These are phyloP conservation scores for Centella asiatica DNA, from an alignment of 129 eudicot species.

Conservation along the genomic window DNA sequence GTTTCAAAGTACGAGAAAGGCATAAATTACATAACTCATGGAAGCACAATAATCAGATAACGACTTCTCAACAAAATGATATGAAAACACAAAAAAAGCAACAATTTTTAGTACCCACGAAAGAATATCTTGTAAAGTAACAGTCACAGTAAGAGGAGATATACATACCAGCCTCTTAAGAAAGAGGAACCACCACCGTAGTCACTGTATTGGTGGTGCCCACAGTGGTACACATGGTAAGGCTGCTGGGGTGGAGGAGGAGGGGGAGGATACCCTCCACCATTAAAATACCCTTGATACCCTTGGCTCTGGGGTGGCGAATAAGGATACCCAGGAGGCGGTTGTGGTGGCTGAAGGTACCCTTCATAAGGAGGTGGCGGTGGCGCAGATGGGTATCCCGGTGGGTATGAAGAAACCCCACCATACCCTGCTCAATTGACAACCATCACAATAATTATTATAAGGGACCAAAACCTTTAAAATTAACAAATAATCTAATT, in stretches of 20 bases:
- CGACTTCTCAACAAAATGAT: not conserved
- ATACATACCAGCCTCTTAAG: slow-evolving; percentile 39
- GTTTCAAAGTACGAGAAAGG: not conserved
- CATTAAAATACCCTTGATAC: slow-evolving; percentile 44
- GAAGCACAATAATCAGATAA: too few relatives aligned
- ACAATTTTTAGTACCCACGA: not conserved
- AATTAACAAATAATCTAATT: not conserved
- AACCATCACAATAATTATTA: not conserved
- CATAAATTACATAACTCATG: too few relatives aligned
- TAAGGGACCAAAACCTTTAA: not conserved
- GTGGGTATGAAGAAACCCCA: slow-evolving; percentile 18
- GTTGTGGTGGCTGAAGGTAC: slow-evolving; percentile 26
- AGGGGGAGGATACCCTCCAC: slow-evolving; percentile 41
- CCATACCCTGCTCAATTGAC: slow-evolving; percentile 14
- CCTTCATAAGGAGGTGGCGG: slow-evolving; percentile 25
- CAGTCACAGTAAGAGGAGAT: not conserved
- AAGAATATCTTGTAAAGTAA: not conserved
- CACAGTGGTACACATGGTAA: slow-evolving; percentile 33
- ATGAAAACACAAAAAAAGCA: not conserved
- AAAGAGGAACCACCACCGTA: slow-evolving; percentile 27
- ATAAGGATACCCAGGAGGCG: slow-evolving; percentile 25
- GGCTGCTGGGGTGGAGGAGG: slow-evolving; percentile 32
- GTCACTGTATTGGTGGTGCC: slow-evolving; percentile 24
- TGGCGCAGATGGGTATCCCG: slow-evolving; percentile 39
- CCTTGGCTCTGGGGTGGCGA: slow-evolving; percentile 19